Evolutionary conservation across 345 rosid species (phyloP), one percentile per base, ranked within the genome.

Genomic region (Salix suchowensis): DNA sequence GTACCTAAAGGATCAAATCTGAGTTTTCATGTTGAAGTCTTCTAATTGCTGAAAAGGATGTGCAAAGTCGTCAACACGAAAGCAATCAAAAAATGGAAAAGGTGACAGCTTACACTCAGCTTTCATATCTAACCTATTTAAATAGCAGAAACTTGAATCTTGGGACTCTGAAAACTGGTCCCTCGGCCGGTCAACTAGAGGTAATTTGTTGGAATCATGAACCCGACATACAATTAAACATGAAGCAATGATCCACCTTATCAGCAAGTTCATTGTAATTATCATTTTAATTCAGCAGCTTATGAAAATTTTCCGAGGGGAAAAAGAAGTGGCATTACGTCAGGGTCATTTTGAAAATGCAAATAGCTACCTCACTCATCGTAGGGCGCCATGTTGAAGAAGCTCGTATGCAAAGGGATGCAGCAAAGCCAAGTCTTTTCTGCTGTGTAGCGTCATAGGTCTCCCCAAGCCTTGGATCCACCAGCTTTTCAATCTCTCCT

Each of bases 311-410:
- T 40, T 40, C 44, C 2, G 44, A 40, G 2, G 44, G 44, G 44
- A 40, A 40, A 40, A 40, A 10, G 44, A 40, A 40, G 44, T 2
- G 11, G 44, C 13, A 54, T 21, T n/a, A 10, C 3, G 10, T 19
- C 21, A 8, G 26, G 12, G 21, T 19, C 26, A 54, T 54, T n/a
- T 21, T 55, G 61, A 32, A 32, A 32, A 32, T 32, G 46, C 24
- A 54, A 54, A 26, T 4, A 34, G 71, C 32, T 84, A 96, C 98
- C 98, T 96, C 91, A 32, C 81, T 89, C 91, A 93, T 93, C 60
- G 92, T 88, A 44, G 97, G 98, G 67, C 99, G 94, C 97, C 91
- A 93, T 30, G 76, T 73, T 54, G 97, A 80, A 23, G 97, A 91
- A 44, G 97, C 85, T 62, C 96, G 78, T 71, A 93, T 96, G 73